Base-by-base conservation (phyloP, 2,329 filamentous ascomycete genomes). In the Ophiostoma quercus region DNA sequence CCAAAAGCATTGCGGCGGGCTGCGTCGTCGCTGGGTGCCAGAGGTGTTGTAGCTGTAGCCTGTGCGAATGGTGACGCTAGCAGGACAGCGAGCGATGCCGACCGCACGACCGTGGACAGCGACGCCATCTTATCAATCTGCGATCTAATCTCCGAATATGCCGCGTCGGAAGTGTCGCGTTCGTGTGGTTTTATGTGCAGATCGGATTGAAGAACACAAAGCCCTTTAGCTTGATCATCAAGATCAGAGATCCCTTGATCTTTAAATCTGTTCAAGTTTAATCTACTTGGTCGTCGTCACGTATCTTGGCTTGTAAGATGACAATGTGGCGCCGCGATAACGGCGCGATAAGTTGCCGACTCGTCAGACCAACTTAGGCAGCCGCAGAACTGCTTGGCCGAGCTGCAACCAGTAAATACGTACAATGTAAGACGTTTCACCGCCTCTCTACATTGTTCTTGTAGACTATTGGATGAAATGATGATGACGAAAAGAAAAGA, bases 1-100 rank as follows among this genome's bases (percentile, higher is more conserved):
- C 85, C 83, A 73, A 86, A 84, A 8, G 85, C 87, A 76, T 90
- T 88, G 51, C 77, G 74, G 19, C 76, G 77, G 14, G 82, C 81
- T 68, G 76, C 77, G 0, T 79, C 78, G 63, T 77, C 72, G 66
- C 76, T 80, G 19, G 82, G 82, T 1, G 74, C 71, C 51, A 81
- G 78, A 29, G 74, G 74, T 69, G 16, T 14, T 6, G 32, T 14
- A 9, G 32, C 32, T 16, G 32, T 4, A 2, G n/a, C 22, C 6
- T 37, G 62, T 22, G 32, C n/a, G 2, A 9, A 2, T 11, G 62
- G 16, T n/a, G 29, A 19, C 12, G 22, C 3, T 8, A 39, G 4
- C 4, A 39, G 9, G 9, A 19, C 60, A 19, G 16, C 29, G 3
- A 63, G 16, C 3, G 51, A 19, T n/a, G 67, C 39, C 4, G 32